These are phyloP conservation scores for Leccinum variicolor DNA, from an alignment of 768 basidiomycete genomes.

Conservation along the genomic window DNA sequence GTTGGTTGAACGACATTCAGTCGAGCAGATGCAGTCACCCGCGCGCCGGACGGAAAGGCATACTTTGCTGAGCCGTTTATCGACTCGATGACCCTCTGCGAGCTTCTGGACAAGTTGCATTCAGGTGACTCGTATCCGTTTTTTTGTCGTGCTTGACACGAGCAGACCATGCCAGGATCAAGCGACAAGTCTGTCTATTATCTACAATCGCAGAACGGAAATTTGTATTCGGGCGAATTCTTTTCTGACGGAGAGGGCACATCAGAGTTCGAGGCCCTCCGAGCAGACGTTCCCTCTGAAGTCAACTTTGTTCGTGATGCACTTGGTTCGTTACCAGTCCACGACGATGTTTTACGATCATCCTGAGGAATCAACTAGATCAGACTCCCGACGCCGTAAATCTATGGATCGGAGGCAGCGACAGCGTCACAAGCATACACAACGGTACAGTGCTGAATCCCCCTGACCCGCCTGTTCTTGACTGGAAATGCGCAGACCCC, in stretches of 20 bases:
- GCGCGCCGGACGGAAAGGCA: conserved; percentile 45
- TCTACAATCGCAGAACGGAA: conserved; percentile 91
- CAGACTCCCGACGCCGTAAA: conserved; percentile 84
- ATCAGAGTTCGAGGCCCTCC: conserved; percentile 64
- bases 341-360: background rate
- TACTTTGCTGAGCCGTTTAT: conserved; percentile 78
- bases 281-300: conserved; percentile 63
- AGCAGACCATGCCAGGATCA: background rate
- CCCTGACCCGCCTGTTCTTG: background rate
- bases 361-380: conserved; percentile 34
- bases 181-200: conserved; percentile 49
- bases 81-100: conserved; percentile 62
- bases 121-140: conserved; percentile 25
- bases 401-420: conserved; percentile 82
- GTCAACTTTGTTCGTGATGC: conserved; percentile 76
- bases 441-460: conserved; percentile 51
- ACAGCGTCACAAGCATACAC: conserved; percentile 82
- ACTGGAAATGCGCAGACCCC: conserved; percentile 49
- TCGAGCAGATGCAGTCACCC: conserved; percentile 71
- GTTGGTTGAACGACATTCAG: conserved; percentile 35
- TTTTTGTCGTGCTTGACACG: background rate
- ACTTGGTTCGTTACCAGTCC: conserved; percentile 50
- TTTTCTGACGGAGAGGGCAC: conserved; percentile 34
- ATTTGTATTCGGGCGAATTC: conserved; percentile 56
- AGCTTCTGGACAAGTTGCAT: conserved; percentile 45